Percentiles rank a stretch among this genome's conserved stretches.
Evolutionary conservation across 75 land plant genomes (phyloP).

Genomic region (Chamaecyparis obtusa): DNA sequence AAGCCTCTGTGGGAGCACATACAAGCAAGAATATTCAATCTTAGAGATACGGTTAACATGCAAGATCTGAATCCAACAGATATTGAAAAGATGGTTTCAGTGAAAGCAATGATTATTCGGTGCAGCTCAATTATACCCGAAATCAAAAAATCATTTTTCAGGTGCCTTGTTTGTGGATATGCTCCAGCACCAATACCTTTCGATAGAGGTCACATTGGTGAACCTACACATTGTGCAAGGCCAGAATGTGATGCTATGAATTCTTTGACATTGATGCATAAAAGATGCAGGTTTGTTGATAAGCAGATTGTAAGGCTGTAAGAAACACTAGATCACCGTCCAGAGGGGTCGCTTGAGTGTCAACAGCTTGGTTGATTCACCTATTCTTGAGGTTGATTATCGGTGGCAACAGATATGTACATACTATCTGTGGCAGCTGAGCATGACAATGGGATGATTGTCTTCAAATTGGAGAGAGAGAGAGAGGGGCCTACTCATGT

Average conservation of each 20-base stretch:
- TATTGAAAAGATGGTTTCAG: slow-evolving; percentile 92
- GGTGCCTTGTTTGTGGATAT: slow-evolving; percentile 80
- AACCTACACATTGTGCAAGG: slow-evolving; percentile 70
- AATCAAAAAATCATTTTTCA: slow-evolving; percentile 88
- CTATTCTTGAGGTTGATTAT: too few species aligned
- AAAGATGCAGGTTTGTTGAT: slow-evolving; percentile 94
- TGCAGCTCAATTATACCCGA: slow-evolving; percentile 97
- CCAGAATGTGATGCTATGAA: slow-evolving; percentile 72
- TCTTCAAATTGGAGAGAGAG: too few species aligned
- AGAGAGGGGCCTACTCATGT: too few species aligned
- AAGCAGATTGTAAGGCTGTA: slow-evolving; percentile 95
- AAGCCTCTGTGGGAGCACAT: slow-evolving; percentile 72
- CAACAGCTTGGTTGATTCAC: too few species aligned
- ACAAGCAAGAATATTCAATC: slow-evolving; percentile 73
- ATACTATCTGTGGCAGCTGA: too few species aligned
- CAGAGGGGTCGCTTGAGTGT: too few species aligned
- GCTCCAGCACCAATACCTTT: slow-evolving; percentile 65
- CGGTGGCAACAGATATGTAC: too few species aligned
- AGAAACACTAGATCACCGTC: slow-evolving; percentile 98
- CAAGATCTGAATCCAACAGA: slow-evolving; percentile 94
- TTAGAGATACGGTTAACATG: slow-evolving; percentile 64
- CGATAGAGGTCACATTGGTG: slow-evolving; percentile 84
- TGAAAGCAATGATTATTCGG: slow-evolving; percentile 94
- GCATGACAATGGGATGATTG: too few species aligned
- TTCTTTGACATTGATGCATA: slow-evolving; percentile 85